phyloP scores from a whole-genome alignment of 1,284 basidiomycete genomes.

The Xerocomus amazonicus region DNA sequence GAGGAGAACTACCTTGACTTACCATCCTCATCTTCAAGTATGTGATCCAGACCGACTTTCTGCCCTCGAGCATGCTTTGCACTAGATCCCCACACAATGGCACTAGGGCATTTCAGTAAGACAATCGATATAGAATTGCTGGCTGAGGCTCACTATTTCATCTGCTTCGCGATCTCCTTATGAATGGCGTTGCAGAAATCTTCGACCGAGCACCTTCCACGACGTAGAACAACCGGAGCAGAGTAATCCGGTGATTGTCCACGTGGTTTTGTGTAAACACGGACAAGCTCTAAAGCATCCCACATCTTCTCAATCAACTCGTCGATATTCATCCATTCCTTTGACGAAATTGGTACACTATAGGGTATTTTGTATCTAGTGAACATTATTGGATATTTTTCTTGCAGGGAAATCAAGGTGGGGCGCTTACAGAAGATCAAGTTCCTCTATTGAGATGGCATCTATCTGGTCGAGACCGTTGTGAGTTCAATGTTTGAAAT shows the following conservation, averaged over 20 bases:
- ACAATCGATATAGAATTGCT: neutral
- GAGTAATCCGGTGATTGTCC: conserved; percentile 89
- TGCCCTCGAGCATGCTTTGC: conserved; percentile 97
- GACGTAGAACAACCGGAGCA: conserved; percentile 74
- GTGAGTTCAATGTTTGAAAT: neutral
- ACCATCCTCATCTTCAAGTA: conserved; percentile 89
- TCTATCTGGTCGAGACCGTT: conserved; percentile 75
- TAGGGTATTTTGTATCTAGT: conserved; percentile 85
- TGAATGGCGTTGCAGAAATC: conserved; percentile 92
- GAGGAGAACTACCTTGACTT: conserved; percentile 29
- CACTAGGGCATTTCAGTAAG: conserved; percentile 45
- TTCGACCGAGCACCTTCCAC: conserved; percentile 75
- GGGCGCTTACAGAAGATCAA: conserved; percentile 87
- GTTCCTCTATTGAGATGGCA: conserved; percentile 97
- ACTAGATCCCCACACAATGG: conserved; percentile 90
- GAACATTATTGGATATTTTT: conserved; percentile 13
- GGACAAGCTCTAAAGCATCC: conserved; percentile 83
- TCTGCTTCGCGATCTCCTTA: conserved; percentile 90
- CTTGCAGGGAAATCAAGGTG: neutral
- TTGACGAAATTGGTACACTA: conserved; percentile 91
- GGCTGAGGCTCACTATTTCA: conserved; percentile 71
- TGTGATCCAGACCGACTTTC: conserved; percentile 90
- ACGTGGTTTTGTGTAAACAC: conserved; percentile 94
- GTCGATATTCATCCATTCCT: conserved; percentile 96
- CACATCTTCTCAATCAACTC: conserved; percentile 93